Percentiles rank a stretch among this genome's conserved stretches.
phyloP scores from a whole-genome alignment of 768 basidiomycete species.

The Bullera alba region DNA sequence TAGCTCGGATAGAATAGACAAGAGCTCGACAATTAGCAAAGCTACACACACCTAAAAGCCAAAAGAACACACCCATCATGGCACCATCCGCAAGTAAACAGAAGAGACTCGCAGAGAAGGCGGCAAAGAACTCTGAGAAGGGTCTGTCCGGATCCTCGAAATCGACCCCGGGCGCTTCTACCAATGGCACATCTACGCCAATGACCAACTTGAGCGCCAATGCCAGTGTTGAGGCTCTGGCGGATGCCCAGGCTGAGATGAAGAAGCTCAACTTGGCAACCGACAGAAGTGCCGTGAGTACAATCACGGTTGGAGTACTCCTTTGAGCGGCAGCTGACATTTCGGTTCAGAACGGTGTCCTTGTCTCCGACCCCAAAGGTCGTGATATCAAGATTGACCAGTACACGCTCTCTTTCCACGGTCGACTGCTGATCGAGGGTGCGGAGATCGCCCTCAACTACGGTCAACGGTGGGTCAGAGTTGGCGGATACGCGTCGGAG shows the following conservation, averaged over 20 bases:
- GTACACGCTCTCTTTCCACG: slow-evolving; percentile 95
- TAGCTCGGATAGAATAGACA: too few species aligned
- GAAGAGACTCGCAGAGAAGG: slow-evolving; percentile 90
- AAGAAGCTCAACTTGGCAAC: slow-evolving; percentile 82
- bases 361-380: slow-evolving; percentile 83
- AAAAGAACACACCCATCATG: slow-evolving; percentile 26
- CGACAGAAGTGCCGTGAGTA: slow-evolving; percentile 60
- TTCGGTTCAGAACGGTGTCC: slow-evolving; percentile 73
- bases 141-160: slow-evolving; percentile 47
- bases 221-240: slow-evolving; percentile 69
- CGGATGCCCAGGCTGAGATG: slow-evolving; percentile 55
- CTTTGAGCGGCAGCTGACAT: background rate
- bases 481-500: too few species aligned
- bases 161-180: slow-evolving; percentile 60
- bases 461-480: slow-evolving; percentile 38
- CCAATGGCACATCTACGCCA: slow-evolving; percentile 63
- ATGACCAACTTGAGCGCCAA: slow-evolving; percentile 74
- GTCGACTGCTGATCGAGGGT: slow-evolving; percentile 58
- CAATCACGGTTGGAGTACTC: too few species aligned
- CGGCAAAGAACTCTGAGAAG: slow-evolving; percentile 53
- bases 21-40: background rate
- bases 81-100: slow-evolving; percentile 53
- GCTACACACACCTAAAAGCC: background rate
- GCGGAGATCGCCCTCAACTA: slow-evolving; percentile 48
- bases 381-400: slow-evolving; percentile 97